Percentiles rank a stretch among this genome's conserved stretches.
Conservation (phyloP, 768 basidiomycete genomes). For the Collybia sp. region DNA sequence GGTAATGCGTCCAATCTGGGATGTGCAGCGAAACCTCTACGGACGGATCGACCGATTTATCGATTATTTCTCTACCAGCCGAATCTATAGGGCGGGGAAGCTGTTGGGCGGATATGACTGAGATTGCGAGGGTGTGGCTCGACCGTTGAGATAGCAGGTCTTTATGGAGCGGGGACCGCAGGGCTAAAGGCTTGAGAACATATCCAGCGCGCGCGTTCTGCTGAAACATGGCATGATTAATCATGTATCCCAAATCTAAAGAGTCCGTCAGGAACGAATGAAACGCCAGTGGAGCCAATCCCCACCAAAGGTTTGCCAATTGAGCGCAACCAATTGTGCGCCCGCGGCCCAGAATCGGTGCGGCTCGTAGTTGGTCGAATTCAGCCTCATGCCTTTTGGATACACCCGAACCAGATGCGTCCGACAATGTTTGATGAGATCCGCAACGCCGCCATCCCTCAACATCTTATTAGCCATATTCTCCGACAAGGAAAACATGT, state of each 20-base stretch:
- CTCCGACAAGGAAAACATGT: constrained; percentile 93
- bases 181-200: constrained; percentile 80
- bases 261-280: neutral
- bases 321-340: constrained; percentile 88
- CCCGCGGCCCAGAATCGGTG: constrained; percentile 91
- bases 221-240: constrained; percentile 96
- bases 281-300: constrained; percentile 1
- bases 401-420: constrained; percentile 86
- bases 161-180: constrained; percentile 56
- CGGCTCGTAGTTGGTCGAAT: constrained; percentile 87
- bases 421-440: constrained; percentile 88
- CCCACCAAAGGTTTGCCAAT: constrained; percentile 95
- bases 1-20: constrained; percentile 62
- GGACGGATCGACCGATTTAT: constrained; percentile 64
- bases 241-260: constrained; percentile 83
- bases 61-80: constrained; percentile 58
- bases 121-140: constrained; percentile 60
- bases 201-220: constrained; percentile 88
- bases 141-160: constrained; percentile 53
- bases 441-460: constrained; percentile 47
- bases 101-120: constrained; percentile 55
- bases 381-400: constrained; percentile 80
- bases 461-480: constrained; percentile 73
- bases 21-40: constrained; percentile 66
- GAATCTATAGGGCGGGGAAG: constrained; percentile 75